Conservation (phyloP, 2,329 filamentous ascomycete genomes). For the Talaromyces verruculosus region DNA sequence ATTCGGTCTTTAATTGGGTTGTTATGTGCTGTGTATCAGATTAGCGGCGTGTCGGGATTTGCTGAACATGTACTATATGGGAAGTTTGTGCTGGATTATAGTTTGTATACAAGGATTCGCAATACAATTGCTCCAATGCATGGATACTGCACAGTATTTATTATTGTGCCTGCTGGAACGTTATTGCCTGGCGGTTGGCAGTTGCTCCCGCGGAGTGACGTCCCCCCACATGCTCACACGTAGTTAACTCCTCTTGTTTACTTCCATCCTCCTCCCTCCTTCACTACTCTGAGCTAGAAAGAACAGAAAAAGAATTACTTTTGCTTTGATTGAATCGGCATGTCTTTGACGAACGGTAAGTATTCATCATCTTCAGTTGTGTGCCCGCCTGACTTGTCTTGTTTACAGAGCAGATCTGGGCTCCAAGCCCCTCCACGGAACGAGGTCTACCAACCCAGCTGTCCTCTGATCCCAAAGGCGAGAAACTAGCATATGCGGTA, state of each 20-base stretch:
- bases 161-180: neutral
- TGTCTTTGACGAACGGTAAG: conserved; percentile 50
- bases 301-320: neutral
- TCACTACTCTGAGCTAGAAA: neutral
- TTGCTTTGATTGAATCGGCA: conserved; percentile 23
- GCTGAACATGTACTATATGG: conserved; percentile 12
- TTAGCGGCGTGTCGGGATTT: conserved; percentile 1
- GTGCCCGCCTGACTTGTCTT: conserved; percentile 10
- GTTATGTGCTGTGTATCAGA: conserved; percentile 7
- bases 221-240: neutral
- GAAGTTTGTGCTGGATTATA: neutral
- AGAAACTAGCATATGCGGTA: conserved; percentile 90
- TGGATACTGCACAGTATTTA: neutral
- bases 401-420: conserved; percentile 68
- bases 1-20: conserved; percentile 25
- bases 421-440: conserved; percentile 77
- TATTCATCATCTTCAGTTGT: neutral
- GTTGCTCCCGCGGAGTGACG: conserved; percentile 1
- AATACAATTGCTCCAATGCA: neutral
- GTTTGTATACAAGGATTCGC: neutral
- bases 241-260: neutral
- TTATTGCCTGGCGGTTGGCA: neutral
- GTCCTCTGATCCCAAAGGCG: conserved; percentile 82
- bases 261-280: neutral
- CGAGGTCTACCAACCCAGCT: conserved; percentile 87